A percentile compares a stretch with the other conserved stretches of the same genome.
Conservation (phyloP, 768 basidiomycete genomes). For the Amanita muscaria region DNA sequence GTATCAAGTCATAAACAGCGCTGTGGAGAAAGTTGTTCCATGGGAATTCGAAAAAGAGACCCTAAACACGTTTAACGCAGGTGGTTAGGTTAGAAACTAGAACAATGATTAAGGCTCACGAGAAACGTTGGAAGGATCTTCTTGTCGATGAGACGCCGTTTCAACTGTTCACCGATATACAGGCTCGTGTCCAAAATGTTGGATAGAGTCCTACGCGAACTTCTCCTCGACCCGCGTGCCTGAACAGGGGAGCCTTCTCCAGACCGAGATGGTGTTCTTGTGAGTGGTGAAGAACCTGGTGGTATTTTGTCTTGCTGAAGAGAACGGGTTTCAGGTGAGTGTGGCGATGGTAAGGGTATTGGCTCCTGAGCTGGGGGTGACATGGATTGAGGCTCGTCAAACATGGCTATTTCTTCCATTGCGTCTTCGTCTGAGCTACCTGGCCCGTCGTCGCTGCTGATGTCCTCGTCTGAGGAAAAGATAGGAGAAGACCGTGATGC, state of each 20-base stretch:
- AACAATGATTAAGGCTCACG: slow-evolving; percentile 37
- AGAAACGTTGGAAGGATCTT: slow-evolving; percentile 69
- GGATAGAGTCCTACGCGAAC: slow-evolving; percentile 38
- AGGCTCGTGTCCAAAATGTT: slow-evolving; percentile 29
- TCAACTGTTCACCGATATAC: slow-evolving; percentile 72
- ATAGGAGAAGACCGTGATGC: slow-evolving; percentile 44
- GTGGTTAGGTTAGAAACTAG: not conserved
- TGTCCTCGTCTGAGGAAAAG: slow-evolving; percentile 32
- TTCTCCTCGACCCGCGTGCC: slow-evolving; percentile 39
- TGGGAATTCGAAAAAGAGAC: slow-evolving; percentile 91
- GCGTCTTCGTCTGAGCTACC: slow-evolving; percentile 72
- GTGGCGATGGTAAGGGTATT: slow-evolving; percentile 25
- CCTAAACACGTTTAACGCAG: slow-evolving; percentile 38
- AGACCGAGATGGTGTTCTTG: slow-evolving; percentile 17
- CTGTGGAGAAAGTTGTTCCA: slow-evolving; percentile 98
- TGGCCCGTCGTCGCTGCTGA: slow-evolving; percentile 57
- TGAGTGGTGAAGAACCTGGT: slow-evolving; percentile 17
- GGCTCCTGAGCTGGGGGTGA: slow-evolving; percentile 21
- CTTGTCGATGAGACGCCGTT: slow-evolving; percentile 66
- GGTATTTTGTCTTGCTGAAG: slow-evolving; percentile 21
- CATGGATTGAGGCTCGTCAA: slow-evolving; percentile 45
- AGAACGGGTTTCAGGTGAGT: slow-evolving; percentile 20
- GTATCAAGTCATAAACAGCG: slow-evolving; percentile 91
- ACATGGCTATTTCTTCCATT: slow-evolving; percentile 78
- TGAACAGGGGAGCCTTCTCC: slow-evolving; percentile 11